These are phyloP conservation scores for Clarireedia sp. DNA, from an alignment of 2,329 filamentous ascomycete species.

Conservation along the genomic window DNA sequence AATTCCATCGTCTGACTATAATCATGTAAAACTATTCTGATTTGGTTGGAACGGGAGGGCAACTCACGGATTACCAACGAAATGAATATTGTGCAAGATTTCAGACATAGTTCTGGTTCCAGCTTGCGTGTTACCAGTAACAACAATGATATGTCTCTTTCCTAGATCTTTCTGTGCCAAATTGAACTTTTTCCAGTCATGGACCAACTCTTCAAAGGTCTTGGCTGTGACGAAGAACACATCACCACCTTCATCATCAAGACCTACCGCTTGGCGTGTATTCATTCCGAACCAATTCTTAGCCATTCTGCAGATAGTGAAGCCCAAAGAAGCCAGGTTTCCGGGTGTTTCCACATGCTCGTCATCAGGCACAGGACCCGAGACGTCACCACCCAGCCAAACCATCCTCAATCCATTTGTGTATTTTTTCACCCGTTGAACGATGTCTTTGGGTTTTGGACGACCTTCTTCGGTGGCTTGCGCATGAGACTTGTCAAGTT, in stretches of 20 bases:
- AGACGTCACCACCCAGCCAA: constrained; percentile 15
- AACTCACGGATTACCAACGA: constrained; percentile 5
- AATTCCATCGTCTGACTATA: background rate
- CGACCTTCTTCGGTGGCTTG: constrained; percentile 28
- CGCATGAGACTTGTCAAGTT: constrained; percentile 2
- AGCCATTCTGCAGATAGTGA: constrained; percentile 10
- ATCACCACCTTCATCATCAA: background rate
- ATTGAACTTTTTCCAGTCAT: background rate
- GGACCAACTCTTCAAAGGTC: background rate
- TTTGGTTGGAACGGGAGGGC: too few relatives aligned
- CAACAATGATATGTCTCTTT: background rate
- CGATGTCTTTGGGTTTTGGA: constrained; percentile 20
- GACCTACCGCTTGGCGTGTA: background rate
- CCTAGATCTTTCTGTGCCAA: background rate
- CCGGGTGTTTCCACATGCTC: background rate
- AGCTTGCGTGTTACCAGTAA: background rate
- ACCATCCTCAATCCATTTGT: constrained; percentile 5
- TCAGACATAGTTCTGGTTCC: background rate
- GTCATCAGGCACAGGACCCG: background rate
- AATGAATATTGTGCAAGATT: constrained; percentile 1
- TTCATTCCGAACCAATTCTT: constrained; percentile 10
- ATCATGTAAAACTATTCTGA: background rate
- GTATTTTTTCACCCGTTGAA: background rate
- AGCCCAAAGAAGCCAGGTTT: background rate
- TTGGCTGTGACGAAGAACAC: constrained; percentile 2